phyloP scores from a whole-genome alignment of 805 yeast species.

The Spathaspora arborariae region DNA sequence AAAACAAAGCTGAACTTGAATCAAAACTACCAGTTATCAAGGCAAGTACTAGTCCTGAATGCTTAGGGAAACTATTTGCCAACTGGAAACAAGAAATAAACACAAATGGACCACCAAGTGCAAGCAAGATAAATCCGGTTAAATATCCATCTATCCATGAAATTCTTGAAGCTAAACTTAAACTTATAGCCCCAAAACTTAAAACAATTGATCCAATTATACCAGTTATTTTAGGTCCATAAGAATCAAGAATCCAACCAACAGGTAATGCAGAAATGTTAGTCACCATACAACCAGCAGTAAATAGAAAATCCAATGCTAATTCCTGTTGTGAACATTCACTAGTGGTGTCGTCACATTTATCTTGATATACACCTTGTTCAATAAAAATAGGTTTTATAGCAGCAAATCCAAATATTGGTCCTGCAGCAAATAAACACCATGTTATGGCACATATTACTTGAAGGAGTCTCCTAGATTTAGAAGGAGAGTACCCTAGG shows the following conservation, averaged over 20 bases:
- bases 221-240: slow-evolving; percentile 81
- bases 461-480: slow-evolving; percentile 43
- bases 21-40: slow-evolving; percentile 92
- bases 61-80: slow-evolving; percentile 77
- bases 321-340: slow-evolving; percentile 77
- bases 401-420: slow-evolving; percentile 95
- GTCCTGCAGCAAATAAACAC: slow-evolving; percentile 92
- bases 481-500: slow-evolving; percentile 10
- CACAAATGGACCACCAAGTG: slow-evolving; percentile 92
- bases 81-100: slow-evolving; percentile 88
- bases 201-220: slow-evolving; percentile 65
- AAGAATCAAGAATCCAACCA: slow-evolving; percentile 71
- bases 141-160: slow-evolving; percentile 56
- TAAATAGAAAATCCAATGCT: slow-evolving; percentile 76
- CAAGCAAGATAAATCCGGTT: slow-evolving; percentile 69
- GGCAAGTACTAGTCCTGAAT: slow-evolving; percentile 79
- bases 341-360: slow-evolving; percentile 41
- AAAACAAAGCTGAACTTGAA: slow-evolving; percentile 83
- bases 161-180: slow-evolving; percentile 18
- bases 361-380: slow-evolving; percentile 71
- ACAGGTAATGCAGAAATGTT: slow-evolving; percentile 80
- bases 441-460: slow-evolving; percentile 72
- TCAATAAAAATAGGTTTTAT: slow-evolving; percentile 74
- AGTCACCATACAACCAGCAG: slow-evolving; percentile 82
- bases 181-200: slow-evolving; percentile 48